A percentile compares a stretch with the other conserved stretches of the same genome.
Evolutionary conservation across 495 filamentous ascomycete species (phyloP).

Genomic region (Talaromyces thailandensis): DNA sequence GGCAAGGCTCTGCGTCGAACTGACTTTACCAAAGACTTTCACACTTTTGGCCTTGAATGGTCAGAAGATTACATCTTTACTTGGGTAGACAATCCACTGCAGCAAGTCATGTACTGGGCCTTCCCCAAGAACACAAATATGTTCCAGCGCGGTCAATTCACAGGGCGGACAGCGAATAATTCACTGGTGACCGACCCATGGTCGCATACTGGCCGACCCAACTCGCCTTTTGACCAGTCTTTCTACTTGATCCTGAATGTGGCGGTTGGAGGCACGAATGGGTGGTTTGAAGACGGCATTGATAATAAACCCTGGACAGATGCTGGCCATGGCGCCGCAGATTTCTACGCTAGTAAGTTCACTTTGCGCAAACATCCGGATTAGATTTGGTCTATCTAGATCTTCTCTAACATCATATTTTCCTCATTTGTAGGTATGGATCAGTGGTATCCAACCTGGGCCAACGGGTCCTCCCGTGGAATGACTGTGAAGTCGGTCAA

Average conservation of each 20-base stretch:
- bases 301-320: conserved; percentile 77
- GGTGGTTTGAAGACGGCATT: conserved; percentile 68
- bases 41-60: conserved; percentile 80
- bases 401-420: neutral
- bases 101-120: conserved; percentile 71
- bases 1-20: conserved; percentile 19
- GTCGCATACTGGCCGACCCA: conserved; percentile 42
- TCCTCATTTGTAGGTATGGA: conserved; percentile 14
- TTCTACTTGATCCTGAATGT: conserved; percentile 81
- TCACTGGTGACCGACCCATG: conserved; percentile 59
- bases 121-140: conserved; percentile 53
- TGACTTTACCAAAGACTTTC: conserved; percentile 19
- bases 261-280: conserved; percentile 75
- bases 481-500: conserved; percentile 66
- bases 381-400: neutral
- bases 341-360: conserved; percentile 53
- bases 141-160: conserved; percentile 70
- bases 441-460: conserved; percentile 71
- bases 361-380: conserved; percentile 42
- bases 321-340: conserved; percentile 48
- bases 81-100: conserved; percentile 69
- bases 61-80: conserved; percentile 82
- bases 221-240: conserved; percentile 70
- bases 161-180: conserved; percentile 57
- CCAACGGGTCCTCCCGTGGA: conserved; percentile 39